Percentiles rank a stretch among this genome's conserved stretches.
phyloP scores from a whole-genome alignment of 495 filamentous ascomycete species.

The Aspergillus homomorphus region DNA sequence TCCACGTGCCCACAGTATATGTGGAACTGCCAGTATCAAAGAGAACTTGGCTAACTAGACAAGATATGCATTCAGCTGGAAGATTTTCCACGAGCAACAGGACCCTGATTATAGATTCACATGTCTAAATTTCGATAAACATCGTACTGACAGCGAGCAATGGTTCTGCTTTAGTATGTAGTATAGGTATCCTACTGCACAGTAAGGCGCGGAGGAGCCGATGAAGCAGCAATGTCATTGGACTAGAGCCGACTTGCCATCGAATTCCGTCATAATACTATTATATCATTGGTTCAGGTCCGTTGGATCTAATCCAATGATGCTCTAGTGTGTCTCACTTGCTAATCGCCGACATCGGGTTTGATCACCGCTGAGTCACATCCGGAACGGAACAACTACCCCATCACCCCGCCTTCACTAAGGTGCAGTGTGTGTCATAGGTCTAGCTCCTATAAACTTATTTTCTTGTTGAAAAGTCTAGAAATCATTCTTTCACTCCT shows the following conservation, averaged over 20 bases:
- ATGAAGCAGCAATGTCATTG: not conserved
- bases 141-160: too few relatives aligned
- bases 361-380: conserved; percentile 32
- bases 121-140: too few relatives aligned
- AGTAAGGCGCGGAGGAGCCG: too few relatives aligned
- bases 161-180: too few relatives aligned
- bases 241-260: not conserved
- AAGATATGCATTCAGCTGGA: too few relatives aligned
- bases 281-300: not conserved
- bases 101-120: too few relatives aligned
- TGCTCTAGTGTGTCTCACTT: not conserved
- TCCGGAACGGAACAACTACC: conserved; percentile 36
- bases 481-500: conserved; percentile 11
- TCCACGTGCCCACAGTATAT: too few relatives aligned
- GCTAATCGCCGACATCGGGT: conserved; percentile 20
- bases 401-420: conserved; percentile 31
- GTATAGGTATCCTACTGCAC: too few relatives aligned
- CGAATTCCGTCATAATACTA: not conserved
- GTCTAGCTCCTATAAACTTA: conserved; percentile 7
- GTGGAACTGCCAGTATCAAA: too few relatives aligned
- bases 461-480: conserved; percentile 2
- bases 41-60: too few relatives aligned
- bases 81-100: too few relatives aligned
- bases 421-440: conserved; percentile 34
- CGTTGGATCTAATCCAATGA: conserved; percentile 14